Conservation (phyloP, 345 rosid species). For the Mallotus nudiflorus region DNA sequence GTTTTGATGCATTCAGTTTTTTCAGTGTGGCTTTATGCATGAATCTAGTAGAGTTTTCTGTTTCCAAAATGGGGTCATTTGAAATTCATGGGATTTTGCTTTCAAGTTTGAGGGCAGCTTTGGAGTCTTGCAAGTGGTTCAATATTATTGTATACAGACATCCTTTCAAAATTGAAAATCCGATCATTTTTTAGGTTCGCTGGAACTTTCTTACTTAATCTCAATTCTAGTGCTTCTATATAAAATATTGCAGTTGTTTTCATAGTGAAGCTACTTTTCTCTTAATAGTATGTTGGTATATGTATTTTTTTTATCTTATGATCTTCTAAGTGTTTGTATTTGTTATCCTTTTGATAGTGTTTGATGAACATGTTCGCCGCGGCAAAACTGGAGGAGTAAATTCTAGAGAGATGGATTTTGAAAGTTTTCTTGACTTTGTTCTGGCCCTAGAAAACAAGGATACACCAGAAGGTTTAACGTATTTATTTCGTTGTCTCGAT, state of each 20-base stretch:
- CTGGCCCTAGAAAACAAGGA: constrained; percentile 97
- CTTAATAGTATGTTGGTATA: background rate
- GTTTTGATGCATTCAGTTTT: background rate
- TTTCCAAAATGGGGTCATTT: too few relatives aligned
- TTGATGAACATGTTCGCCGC: constrained; percentile 93
- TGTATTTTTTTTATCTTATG: constrained; percentile 1
- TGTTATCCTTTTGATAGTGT: constrained; percentile 46
- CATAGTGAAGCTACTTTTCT: background rate
- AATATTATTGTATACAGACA: too few relatives aligned
- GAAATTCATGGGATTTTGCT: too few relatives aligned
- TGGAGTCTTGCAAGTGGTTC: too few relatives aligned
- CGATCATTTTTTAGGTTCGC: background rate
- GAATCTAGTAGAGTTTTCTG: background rate
- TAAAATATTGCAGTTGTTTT: background rate
- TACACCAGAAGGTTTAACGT: constrained; percentile 93
- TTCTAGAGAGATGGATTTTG: constrained; percentile 93
- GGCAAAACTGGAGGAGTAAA: constrained; percentile 65
- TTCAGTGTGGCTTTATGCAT: background rate
- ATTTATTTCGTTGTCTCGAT: constrained; percentile 90
- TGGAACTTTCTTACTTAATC: background rate
- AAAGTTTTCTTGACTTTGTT: constrained; percentile 91
- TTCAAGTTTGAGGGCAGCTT: too few relatives aligned
- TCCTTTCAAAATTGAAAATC: background rate
- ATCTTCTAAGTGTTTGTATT: background rate
- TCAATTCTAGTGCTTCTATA: background rate